phyloP scores from a whole-genome alignment of 2,329 filamentous ascomycete genomes.

The Fusarium chuoi region DNA sequence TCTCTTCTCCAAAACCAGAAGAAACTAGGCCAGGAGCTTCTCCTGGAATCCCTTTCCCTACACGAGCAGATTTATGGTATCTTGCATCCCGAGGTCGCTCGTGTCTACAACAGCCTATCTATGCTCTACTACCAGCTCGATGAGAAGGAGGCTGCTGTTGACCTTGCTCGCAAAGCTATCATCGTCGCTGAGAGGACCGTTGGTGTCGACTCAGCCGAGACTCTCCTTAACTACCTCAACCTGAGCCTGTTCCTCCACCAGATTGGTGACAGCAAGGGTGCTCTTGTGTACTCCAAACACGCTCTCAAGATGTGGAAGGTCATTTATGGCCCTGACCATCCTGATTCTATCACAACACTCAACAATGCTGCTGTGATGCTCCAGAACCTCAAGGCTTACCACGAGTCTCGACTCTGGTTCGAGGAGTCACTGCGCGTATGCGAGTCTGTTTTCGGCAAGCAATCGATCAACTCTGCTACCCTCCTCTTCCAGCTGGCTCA shows the following conservation, averaged over 20 bases:
- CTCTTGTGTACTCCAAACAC: slow-evolving; percentile 90
- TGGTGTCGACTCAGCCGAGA: slow-evolving; percentile 93
- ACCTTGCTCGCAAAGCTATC: slow-evolving; percentile 94
- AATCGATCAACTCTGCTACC: slow-evolving; percentile 92
- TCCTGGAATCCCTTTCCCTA: slow-evolving; percentile 93
- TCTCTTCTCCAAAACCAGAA: slow-evolving; percentile 96
- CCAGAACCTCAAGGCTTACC: slow-evolving; percentile 92
- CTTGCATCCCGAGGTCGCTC: slow-evolving; percentile 93
- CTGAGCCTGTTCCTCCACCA: slow-evolving; percentile 94
- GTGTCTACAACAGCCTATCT: slow-evolving; percentile 93
- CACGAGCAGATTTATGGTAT: slow-evolving; percentile 99
- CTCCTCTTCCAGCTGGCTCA: slow-evolving; percentile 97
- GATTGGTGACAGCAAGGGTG: slow-evolving; percentile 86
- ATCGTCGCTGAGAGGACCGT: slow-evolving; percentile 95
- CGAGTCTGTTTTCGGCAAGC: slow-evolving; percentile 87
- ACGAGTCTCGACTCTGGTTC: slow-evolving; percentile 96
- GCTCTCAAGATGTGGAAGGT: slow-evolving; percentile 96
- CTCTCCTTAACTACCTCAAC: slow-evolving; percentile 95
- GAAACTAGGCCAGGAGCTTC: slow-evolving; percentile 93
- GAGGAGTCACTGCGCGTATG: slow-evolving; percentile 91
- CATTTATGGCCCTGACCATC: slow-evolving; percentile 92
- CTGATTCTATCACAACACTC: slow-evolving; percentile 97
- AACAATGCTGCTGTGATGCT: slow-evolving; percentile 99
- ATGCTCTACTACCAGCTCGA: slow-evolving; percentile 98
- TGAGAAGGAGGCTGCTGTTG: slow-evolving; percentile 94